These are phyloP conservation scores for Malus hybrid DNA, from an alignment of 331 rosid genomes.

Conservation along the genomic window DNA sequence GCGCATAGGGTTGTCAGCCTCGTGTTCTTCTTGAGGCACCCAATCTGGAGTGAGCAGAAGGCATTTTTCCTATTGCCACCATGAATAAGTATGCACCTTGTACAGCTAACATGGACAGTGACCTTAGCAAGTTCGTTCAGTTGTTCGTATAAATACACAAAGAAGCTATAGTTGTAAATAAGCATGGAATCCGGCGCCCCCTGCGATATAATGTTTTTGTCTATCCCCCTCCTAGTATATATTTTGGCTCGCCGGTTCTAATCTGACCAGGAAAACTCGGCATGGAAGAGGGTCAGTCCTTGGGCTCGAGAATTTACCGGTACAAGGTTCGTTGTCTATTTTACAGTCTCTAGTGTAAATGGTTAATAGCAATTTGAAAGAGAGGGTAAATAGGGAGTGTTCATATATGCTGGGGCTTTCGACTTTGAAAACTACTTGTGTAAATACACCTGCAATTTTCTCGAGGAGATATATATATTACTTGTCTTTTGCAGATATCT, in stretches of 20 bases:
- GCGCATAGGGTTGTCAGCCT: slow-evolving; percentile 79
- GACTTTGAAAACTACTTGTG: slow-evolving; percentile 21
- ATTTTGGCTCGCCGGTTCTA: slow-evolving; percentile 5
- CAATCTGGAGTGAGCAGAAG: slow-evolving; percentile 15
- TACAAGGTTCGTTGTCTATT: slow-evolving; percentile 42
- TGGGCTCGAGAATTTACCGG: slow-evolving; percentile 21
- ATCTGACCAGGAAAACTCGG: slow-evolving; percentile 29
- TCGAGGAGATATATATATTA: background rate
- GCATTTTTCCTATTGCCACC: slow-evolving; percentile 15
- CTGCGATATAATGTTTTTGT: slow-evolving; percentile 23
- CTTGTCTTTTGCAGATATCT: background rate
- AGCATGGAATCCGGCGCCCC: slow-evolving; percentile 25
- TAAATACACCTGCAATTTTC: slow-evolving; percentile 44
- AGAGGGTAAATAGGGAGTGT: slow-evolving; percentile 16
- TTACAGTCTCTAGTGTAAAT: slow-evolving; percentile 45
- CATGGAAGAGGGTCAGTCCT: slow-evolving; percentile 5
- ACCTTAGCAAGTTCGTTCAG: slow-evolving; percentile 27
- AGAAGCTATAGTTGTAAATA: slow-evolving; percentile 52
- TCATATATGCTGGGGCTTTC: slow-evolving; percentile 14
- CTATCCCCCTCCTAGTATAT: slow-evolving; percentile 5
- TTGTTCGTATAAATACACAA: slow-evolving; percentile 7
- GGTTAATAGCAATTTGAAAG: slow-evolving; percentile 33
- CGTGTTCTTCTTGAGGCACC: slow-evolving; percentile 33
- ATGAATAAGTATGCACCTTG: slow-evolving; percentile 32
- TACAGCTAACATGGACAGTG: slow-evolving; percentile 62